Conservation (phyloP, 228 moss, liverwort and hornwort species). For the Sphagnum magellanicum region DNA sequence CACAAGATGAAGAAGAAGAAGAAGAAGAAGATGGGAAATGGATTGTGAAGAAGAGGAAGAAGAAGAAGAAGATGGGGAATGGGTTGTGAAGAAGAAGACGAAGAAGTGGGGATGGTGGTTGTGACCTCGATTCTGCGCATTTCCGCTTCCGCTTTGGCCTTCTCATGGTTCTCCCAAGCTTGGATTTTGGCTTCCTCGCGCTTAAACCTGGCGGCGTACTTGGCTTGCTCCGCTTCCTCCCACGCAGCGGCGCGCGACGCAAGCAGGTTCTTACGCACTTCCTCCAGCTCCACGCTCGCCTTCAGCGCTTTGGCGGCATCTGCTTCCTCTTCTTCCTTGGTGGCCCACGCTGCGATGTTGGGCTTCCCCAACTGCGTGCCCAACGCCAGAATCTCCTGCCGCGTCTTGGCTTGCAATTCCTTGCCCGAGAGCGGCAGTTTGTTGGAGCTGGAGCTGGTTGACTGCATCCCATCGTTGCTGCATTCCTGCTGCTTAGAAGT, state of each 20-base stretch:
- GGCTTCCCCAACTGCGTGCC: conserved; percentile 88
- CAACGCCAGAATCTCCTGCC: conserved; percentile 84
- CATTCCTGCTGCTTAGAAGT: neutral
- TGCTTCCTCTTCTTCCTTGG: conserved; percentile 92
- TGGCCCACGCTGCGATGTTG: conserved; percentile 89
- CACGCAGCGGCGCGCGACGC: conserved; percentile 80
- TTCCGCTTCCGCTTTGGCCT: conserved; percentile 77
- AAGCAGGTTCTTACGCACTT: conserved; percentile 73
- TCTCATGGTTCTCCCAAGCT: conserved; percentile 82
- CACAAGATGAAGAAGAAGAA: too few species aligned
- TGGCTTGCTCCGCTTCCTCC: conserved; percentile 93
- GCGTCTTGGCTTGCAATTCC: conserved; percentile 70
- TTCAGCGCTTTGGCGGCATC: conserved; percentile 75
- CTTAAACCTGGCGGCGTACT: conserved; percentile 76
- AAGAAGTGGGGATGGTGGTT: too few species aligned
- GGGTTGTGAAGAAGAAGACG: too few species aligned
- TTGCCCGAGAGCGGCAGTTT: conserved; percentile 36
- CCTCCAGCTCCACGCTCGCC: conserved; percentile 69
- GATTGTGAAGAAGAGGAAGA: too few species aligned
- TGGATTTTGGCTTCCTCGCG: conserved; percentile 71
- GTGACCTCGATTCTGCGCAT: conserved; percentile 76
- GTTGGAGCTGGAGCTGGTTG: too few species aligned
- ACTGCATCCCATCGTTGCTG: too few species aligned
- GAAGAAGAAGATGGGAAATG: too few species aligned
- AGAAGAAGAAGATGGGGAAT: too few species aligned